Conservation (phyloP, 2,329 filamentous ascomycete genomes). For the Meredithiella fracta region DNA sequence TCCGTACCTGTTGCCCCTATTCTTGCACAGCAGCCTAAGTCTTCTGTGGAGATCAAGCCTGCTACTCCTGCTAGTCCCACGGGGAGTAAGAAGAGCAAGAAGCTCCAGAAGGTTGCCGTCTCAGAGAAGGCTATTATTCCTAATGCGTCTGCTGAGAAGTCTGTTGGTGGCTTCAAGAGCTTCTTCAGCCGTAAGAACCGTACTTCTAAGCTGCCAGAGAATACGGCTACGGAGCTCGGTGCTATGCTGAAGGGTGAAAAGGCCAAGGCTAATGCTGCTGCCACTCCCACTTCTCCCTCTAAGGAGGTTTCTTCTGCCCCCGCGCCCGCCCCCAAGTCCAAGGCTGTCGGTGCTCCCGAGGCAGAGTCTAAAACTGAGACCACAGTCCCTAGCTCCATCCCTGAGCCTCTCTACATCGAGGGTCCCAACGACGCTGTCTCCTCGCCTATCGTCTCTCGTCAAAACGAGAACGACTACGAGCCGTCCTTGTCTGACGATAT, state of each 20-base stretch:
- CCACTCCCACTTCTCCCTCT: slow-evolving; percentile 18
- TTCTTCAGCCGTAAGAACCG: slow-evolving; percentile 50
- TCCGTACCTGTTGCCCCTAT: slow-evolving; percentile 17
- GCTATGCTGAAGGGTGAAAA: slow-evolving; percentile 30
- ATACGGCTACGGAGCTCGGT: slow-evolving; percentile 34
- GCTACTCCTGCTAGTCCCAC: slow-evolving; percentile 17
- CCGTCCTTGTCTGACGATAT: slow-evolving; percentile 36
- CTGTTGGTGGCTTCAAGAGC: slow-evolving; percentile 40
- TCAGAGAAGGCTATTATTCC: slow-evolving; percentile 20
- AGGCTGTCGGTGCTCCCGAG: neutral
- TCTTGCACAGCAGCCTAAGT: slow-evolving; percentile 12
- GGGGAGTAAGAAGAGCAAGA: slow-evolving; percentile 23
- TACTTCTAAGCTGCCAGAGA: slow-evolving; percentile 38
- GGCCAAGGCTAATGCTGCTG: slow-evolving; percentile 18
- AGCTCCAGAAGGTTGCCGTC: slow-evolving; percentile 37
- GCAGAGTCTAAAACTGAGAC: slow-evolving; percentile 8
- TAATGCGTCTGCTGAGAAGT: slow-evolving; percentile 16
- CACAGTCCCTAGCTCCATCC: neutral
- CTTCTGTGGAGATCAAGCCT: slow-evolving; percentile 9
- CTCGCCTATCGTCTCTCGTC: slow-evolving; percentile 8
- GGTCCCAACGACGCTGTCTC: slow-evolving; percentile 8
- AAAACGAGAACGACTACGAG: slow-evolving; percentile 26
- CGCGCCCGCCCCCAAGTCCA: slow-evolving; percentile 15
- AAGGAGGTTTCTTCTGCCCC: slow-evolving; percentile 17
- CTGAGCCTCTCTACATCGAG: slow-evolving; percentile 3